These are phyloP conservation scores for Nelumbo lutea DNA, from an alignment of 164 flowering plant genomes.

Conservation along the genomic window DNA sequence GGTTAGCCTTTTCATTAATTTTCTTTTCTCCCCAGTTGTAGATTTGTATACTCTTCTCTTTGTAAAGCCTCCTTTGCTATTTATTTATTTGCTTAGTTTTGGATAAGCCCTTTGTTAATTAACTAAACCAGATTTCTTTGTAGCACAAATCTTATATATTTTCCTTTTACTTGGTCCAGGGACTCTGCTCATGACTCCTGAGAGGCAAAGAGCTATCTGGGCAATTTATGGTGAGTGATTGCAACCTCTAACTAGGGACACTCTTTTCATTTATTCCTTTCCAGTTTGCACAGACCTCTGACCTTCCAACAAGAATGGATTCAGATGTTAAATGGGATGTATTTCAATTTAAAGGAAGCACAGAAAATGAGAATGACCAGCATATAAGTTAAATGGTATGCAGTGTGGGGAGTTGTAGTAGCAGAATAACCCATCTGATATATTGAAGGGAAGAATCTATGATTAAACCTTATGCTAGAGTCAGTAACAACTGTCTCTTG, in stretches of 20 bases:
- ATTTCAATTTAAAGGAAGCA: neutral
- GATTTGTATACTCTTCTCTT: neutral
- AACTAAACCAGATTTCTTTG: too few relatives aligned
- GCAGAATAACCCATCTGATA: too few relatives aligned
- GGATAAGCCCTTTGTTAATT: neutral
- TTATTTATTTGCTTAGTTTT: neutral
- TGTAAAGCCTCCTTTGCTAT: neutral
- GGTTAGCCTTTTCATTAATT: slow-evolving; percentile 38
- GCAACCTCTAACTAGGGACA: neutral
- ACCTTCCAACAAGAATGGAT: neutral
- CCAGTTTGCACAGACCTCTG: too few relatives aligned
- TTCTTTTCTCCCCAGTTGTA: neutral
- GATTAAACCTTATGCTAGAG: too few relatives aligned
- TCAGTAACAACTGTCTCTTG: too few relatives aligned
- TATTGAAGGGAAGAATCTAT: too few relatives aligned
- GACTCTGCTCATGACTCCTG: slow-evolving; percentile 83
- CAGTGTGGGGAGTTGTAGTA: neutral
- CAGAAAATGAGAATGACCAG: neutral
- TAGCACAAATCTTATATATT: slow-evolving; percentile 1
- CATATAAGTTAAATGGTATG: neutral
- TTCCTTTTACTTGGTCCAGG: slow-evolving; percentile 35
- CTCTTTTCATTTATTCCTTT: neutral
- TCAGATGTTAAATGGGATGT: neutral
- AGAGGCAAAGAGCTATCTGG: slow-evolving; percentile 81
- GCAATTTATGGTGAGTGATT: slow-evolving; percentile 75